Base-by-base conservation (phyloP, 2,329 filamentous ascomycete genomes). In the Aureobasidium zeae region DNA sequence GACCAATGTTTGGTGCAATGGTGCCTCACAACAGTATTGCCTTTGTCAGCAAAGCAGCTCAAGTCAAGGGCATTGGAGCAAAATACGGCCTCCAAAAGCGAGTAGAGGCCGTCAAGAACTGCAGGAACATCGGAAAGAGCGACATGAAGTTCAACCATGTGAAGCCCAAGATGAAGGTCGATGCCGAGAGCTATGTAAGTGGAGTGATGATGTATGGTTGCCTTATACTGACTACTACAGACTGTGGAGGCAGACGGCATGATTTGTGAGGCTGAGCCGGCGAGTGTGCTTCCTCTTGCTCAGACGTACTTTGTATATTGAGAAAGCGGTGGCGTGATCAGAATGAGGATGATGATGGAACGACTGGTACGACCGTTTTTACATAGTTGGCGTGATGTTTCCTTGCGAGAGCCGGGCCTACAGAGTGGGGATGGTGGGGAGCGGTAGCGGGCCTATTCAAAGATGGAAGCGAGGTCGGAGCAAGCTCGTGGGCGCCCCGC, bases 121-220 rank as follows among this genome's bases (percentile, higher is more conserved):
- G 87, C 62, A 72, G 88, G 47, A 74, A 63, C 22, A 73, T 94
- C 32, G 71, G 80, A 31, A 95, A 95, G 72, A 71, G 65, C 54
- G 84, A 95, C 63, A 94, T 95, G 87, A 87, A 86, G 58, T 88
- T 78, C 63, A 95, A 95, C 62, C 79, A 86, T 57, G 65, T 65
- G 44, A 86, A 78, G 76, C 89, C 89, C 11, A 77, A 73, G 66
- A 95, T 96, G 85, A 79, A 71, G 55, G 88, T 96, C 48, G 88
- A 96, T 62, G 84, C 89, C 4, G 89, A 96, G 72, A 80, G 76
- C 56, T 96, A 95, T 67, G 67, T 72, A 53, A 66, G 70, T 67
- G 11, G 6, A 26, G 21, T 32, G 5, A 17, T 45, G 36, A 9
- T 17, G 45, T n/a, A 26, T 26, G 24, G 3, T 45, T 45, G 20